Evolutionary conservation across 2,329 filamentous ascomycete genomes (phyloP).

Genomic region (Xenosphaeropsis pyriputrescens): DNA sequence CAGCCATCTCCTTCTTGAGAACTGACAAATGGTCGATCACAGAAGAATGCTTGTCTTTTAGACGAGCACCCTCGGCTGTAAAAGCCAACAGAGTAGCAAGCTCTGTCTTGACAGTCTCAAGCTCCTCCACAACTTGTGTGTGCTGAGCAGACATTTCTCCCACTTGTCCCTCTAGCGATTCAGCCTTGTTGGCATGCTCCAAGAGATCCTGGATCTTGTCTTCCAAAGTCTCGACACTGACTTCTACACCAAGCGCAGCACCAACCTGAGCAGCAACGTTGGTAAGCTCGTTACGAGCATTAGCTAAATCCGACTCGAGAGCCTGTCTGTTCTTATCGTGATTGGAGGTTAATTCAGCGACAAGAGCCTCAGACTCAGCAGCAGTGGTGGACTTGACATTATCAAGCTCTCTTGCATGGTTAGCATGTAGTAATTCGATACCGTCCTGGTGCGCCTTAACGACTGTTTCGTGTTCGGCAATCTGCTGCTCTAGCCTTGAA

Average conservation of each 20-base stretch:
- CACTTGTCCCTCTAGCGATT: slow-evolving; percentile 39
- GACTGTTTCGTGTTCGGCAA: slow-evolving; percentile 41
- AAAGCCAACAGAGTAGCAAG: slow-evolving; percentile 35
- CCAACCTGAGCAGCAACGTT: slow-evolving; percentile 50
- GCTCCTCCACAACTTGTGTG: slow-evolving; percentile 42
- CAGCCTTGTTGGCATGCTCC: slow-evolving; percentile 41
- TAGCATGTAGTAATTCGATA: slow-evolving; percentile 31
- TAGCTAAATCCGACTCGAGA: slow-evolving; percentile 46
- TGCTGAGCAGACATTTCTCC: slow-evolving; percentile 41
- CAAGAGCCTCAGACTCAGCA: slow-evolving; percentile 39
- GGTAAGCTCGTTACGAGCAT: slow-evolving; percentile 51
- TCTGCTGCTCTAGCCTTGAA: slow-evolving; percentile 39
- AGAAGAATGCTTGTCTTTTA: slow-evolving; percentile 28
- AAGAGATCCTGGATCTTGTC: slow-evolving; percentile 43
- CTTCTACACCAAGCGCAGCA: slow-evolving; percentile 42
- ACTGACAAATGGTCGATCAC: slow-evolving; percentile 41
- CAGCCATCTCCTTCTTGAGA: slow-evolving; percentile 50
- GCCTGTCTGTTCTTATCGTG: slow-evolving; percentile 39
- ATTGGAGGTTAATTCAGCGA: slow-evolving; percentile 42
- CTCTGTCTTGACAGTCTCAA: slow-evolving; percentile 43
- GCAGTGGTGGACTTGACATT: slow-evolving; percentile 31
- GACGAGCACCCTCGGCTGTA: slow-evolving; percentile 27
- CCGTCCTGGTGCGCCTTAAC: slow-evolving; percentile 38
- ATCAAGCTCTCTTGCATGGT: slow-evolving; percentile 34
- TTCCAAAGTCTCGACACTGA: slow-evolving; percentile 52